Conservation (phyloP, 176 grass and related monocot genomes). For the Eleusine coracana region DNA sequence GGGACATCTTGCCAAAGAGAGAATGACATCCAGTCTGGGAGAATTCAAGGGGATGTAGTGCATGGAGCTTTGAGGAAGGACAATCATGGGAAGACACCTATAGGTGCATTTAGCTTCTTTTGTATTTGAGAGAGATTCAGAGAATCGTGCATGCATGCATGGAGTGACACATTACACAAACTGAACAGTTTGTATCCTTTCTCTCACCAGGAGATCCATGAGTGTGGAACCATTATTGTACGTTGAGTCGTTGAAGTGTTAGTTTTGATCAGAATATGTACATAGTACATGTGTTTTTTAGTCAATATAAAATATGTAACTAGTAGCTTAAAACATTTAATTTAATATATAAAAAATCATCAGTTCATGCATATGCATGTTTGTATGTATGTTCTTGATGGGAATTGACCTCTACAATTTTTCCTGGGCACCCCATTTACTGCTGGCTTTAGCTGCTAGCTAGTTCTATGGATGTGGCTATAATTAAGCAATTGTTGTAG, state of each 20-base stretch:
- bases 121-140: not conserved
- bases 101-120: slow-evolving; percentile 11
- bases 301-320: not conserved
- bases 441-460: not conserved
- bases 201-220: slow-evolving; percentile 27
- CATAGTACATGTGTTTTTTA: too few relatives aligned
- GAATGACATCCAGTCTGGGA: not conserved
- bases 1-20: not conserved
- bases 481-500: not conserved
- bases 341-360: not conserved
- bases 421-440: not conserved
- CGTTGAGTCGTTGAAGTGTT: not conserved
- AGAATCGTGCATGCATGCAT: not conserved
- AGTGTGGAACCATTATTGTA: not conserved
- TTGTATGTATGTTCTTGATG: not conserved
- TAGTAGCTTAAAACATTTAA: not conserved
- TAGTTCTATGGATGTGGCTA: not conserved
- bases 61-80: not conserved
- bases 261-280: too few relatives aligned
- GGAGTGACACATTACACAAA: not conserved
- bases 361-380: not conserved
- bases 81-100: not conserved
- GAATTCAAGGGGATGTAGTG: not conserved
- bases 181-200: slow-evolving; percentile 8
- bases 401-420: not conserved